Evolutionary conservation across 164 flowering plant species (phyloP).

Genomic region (Magnolia changhungtana): DNA sequence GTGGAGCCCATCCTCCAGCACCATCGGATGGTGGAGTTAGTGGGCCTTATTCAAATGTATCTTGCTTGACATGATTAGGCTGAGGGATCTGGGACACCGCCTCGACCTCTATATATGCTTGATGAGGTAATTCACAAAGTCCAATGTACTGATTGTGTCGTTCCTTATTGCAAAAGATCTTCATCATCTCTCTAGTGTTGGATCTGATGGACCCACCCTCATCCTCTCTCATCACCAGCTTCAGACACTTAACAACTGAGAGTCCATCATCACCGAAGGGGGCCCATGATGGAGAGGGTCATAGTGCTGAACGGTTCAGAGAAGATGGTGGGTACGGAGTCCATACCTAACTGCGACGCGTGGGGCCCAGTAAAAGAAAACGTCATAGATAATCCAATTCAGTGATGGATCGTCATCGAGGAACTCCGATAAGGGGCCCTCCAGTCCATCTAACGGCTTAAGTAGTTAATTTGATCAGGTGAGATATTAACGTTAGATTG

Average conservation of each 20-base stretch:
- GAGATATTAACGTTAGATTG: conserved; percentile 43
- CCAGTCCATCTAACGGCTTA: conserved; percentile 25
- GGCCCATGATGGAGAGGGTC: conserved; percentile 1
- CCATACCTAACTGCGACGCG: conserved; percentile 4
- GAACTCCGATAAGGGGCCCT: conserved; percentile 11
- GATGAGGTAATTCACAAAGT: conserved; percentile 25
- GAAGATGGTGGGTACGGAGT: not conserved
- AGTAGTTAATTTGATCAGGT: conserved; percentile 10
- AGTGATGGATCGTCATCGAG: conserved; percentile 7
- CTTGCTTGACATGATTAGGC: no score
- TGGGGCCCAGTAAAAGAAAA: conserved; percentile 11
- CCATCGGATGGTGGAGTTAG: no score
- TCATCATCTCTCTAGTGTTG: conserved; percentile 12
- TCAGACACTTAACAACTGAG: conserved; percentile 29
- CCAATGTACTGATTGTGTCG: conserved; percentile 25
- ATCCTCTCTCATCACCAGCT: conserved; percentile 25
- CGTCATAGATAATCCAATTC: conserved; percentile 27
- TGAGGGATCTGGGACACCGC: no score
- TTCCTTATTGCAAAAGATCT: conserved; percentile 14
- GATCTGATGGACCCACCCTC: conserved; percentile 16
- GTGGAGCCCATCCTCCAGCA: no score
- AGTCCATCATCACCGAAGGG: conserved; percentile 9
- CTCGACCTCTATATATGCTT: not conserved
- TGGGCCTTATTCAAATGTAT: no score
- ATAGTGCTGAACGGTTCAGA: conserved; percentile 2